Base-by-base conservation (phyloP, 2,329 filamentous ascomycete species). In the Elsinoe fawcettii region DNA sequence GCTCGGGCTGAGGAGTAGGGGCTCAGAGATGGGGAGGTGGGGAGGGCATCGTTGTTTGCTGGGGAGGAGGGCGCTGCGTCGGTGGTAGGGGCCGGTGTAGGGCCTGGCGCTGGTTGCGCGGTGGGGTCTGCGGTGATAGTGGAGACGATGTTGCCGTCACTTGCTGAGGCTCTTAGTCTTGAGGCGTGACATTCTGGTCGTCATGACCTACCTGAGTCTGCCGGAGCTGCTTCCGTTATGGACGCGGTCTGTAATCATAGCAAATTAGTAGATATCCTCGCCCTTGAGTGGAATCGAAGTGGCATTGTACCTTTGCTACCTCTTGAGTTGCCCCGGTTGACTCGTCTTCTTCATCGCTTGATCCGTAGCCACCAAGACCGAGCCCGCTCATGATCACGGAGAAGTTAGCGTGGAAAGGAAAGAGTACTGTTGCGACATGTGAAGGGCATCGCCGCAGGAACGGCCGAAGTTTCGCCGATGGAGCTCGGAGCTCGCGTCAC, bases 1-100 rank as follows among this genome's bases (percentile, higher is more conserved):
- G 82, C 76, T 62, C 87, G 84, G 60, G 77, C 80, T 47, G 80
- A 74, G 1, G 84, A 81, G 71, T 90, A 89, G 1, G 87, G 87
- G 1, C 86, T 91, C 32, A 62, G 54, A n/a, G 63, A 59, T 5
- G 63, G 55, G 2, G 46, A 16, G 30, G 22, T 32, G 4, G 44
- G 25, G 6, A 8, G 30, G 25, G 46, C 32, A 20, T 9, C 20
- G 36, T 55, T 66, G 67, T 4, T 12, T 3, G 9, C 5, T 23
- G 65, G 70, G 55, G 32, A n/a, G 43, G 18, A 23, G 22, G 23
- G 5, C 18, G 14, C 14, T 11, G 27, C 27, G 43, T 36, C 25
- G 11, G 32, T 23, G 6, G 55, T 22, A 5, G 60, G 61, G 16
- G 44, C 56, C n/a, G 60, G 41, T 27, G 57, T 53, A 53, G 62